Percentiles rank a stretch among this genome's conserved stretches.
Conservation (phyloP, 305 asterid genomes). For the Solanum hybrid region DNA sequence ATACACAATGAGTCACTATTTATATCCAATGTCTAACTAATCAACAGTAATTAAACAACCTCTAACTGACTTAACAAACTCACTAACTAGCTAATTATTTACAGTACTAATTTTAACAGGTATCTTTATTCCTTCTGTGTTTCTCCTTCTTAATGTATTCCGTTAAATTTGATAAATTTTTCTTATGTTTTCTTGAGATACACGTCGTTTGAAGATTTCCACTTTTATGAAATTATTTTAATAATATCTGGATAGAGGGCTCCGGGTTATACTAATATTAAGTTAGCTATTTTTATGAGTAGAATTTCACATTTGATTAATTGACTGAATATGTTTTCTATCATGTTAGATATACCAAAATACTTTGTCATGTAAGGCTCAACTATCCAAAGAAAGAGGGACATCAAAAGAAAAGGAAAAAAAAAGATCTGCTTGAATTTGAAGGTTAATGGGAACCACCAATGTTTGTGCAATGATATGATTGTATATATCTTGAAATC, state of each 20-base stretch:
- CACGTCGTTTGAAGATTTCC: too few relatives aligned
- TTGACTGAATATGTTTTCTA: neutral
- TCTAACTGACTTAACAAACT: too few relatives aligned
- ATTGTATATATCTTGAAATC: neutral
- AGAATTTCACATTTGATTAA: neutral
- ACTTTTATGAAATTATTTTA: neutral
- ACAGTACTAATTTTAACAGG: too few relatives aligned
- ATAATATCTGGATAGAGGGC: neutral
- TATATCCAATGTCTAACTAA: too few relatives aligned
- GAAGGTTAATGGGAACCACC: neutral
- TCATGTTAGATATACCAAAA: neutral
- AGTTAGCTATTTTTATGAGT: neutral
- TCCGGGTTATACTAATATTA: too few relatives aligned
- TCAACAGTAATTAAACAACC: too few relatives aligned
- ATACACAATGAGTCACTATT: too few relatives aligned
- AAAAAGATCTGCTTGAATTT: neutral
- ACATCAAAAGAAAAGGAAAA: neutral
- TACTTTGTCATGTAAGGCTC: neutral
- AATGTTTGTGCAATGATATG: neutral
- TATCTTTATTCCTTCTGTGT: neutral
- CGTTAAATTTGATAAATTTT: too few relatives aligned
- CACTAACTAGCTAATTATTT: too few relatives aligned
- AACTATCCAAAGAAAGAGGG: neutral
- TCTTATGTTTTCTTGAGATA: too few relatives aligned
- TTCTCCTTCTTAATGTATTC: neutral